Evolutionary conservation across 345 rosid species (phyloP), one percentile per base, ranked within the genome.

Genomic region (Lepidium didymum): DNA sequence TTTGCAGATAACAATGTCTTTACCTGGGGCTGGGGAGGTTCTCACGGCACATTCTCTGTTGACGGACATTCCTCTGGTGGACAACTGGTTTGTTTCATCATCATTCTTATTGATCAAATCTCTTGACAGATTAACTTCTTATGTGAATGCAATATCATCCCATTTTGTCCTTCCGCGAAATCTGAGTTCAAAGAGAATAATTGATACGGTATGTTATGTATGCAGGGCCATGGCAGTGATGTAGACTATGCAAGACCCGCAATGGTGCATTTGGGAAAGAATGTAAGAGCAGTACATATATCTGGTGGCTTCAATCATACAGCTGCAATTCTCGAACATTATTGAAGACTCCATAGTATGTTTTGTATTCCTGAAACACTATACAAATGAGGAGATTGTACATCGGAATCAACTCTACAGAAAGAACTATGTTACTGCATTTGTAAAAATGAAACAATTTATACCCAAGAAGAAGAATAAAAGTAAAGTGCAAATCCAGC

Each of bases 11-110:
- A 91, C 62, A 88, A 81, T 19, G 76, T 91, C 36, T 87, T 85
- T 75, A 86, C 92, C 34, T 91, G 99, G 99, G 99, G 96, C 31
- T 91, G 92, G 99, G 97, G 96, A 77, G 99, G 99, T 62, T 84
- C 96, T 41, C 82, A 83, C 9, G 97, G 99, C 57, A 88, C 99
- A 54, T 94, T 94, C 80, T 88, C 99, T 60, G 96, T 73, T 21
- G 95, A 94, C 10, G 97, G 90, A 7, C 86, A 80, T 77, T 94
- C 96, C 58, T 89, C 99, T 37, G 96, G 91, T 10, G 99, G 97
- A 68, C 99, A 91, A 80, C 73, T 94, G 95, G 99, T 93, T 72
- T 73, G 87, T 73, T 67, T 73, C 62, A 46, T 25, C 44, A 68
- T 68, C 41, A 44, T 58, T 76, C 15, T 44, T 54, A 35, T 51